Evolutionary conservation across 1,284 basidiomycete genomes (phyloP).

Genomic region (Coriolopsis trogii): DNA sequence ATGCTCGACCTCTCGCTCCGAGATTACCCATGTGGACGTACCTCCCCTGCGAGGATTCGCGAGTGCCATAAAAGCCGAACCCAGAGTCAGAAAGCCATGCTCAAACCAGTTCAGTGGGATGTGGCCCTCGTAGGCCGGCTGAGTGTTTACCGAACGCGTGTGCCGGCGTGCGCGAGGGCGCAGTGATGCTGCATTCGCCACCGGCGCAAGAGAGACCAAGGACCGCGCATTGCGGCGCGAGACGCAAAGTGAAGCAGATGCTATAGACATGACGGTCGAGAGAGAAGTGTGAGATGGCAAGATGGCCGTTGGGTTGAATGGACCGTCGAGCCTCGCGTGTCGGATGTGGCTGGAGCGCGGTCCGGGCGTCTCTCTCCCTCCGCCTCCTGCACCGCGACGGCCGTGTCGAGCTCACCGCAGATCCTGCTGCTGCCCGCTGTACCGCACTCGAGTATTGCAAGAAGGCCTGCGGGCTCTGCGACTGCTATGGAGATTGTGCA

Average conservation of each 20-base stretch:
- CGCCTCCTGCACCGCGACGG: slow-evolving; percentile 9
- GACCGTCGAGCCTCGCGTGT: slow-evolving; percentile 1
- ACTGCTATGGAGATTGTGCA: slow-evolving; percentile 10
- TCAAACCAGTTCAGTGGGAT: slow-evolving; percentile 83
- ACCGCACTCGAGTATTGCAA: neutral
- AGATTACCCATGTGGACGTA: slow-evolving; percentile 41
- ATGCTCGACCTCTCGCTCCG: slow-evolving; percentile 10
- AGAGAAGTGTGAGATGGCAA: neutral
- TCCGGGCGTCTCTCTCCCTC: neutral
- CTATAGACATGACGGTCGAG: slow-evolving; percentile 17
- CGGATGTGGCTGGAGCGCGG: neutral
- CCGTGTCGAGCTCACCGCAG: slow-evolving; percentile 6
- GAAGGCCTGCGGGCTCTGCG: slow-evolving; percentile 6
- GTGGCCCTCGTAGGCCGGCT: slow-evolving; percentile 71
- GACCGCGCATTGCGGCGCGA: slow-evolving; percentile 8
- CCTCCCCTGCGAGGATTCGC: slow-evolving; percentile 85
- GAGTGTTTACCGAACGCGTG: slow-evolving; percentile 26
- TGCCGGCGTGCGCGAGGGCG: slow-evolving; percentile 9
- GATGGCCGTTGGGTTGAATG: neutral
- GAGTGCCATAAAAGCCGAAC: slow-evolving; percentile 85
- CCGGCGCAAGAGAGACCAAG: slow-evolving; percentile 2
- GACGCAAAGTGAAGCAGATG: slow-evolving; percentile 9
- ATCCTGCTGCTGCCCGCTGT: neutral
- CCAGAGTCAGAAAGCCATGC: slow-evolving; percentile 84
- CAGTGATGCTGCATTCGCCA: no score